phyloP scores from a whole-genome alignment of 2,329 filamentous ascomycete genomes.

The Microdochium paspali region DNA sequence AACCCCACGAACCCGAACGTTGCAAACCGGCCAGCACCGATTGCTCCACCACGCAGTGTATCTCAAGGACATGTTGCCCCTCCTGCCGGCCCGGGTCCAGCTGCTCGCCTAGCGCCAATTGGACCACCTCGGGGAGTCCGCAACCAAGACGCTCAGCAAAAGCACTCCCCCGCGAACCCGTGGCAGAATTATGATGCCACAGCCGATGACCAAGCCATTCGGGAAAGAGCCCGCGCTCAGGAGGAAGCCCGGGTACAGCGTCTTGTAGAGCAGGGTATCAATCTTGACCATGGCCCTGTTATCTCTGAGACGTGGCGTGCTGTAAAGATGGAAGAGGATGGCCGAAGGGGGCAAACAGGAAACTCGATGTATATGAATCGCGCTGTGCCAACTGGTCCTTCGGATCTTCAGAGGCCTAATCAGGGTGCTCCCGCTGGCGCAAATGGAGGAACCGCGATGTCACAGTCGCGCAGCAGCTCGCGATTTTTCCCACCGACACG shows the following conservation, averaged over 20 bases:
- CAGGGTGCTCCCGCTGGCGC: slow-evolving; percentile 4
- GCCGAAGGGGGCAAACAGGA: slow-evolving; percentile 18
- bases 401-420: not conserved
- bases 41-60: slow-evolving; percentile 23
- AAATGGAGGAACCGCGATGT: slow-evolving; percentile 10
- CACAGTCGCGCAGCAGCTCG: slow-evolving; percentile 41
- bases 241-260: slow-evolving; percentile 31
- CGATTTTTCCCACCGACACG: slow-evolving; percentile 50
- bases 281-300: slow-evolving; percentile 32
- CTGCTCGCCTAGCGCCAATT: slow-evolving; percentile 17
- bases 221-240: slow-evolving; percentile 26
- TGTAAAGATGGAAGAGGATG: slow-evolving; percentile 19
- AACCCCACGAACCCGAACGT: slow-evolving; percentile 24
- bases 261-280: slow-evolving; percentile 35
- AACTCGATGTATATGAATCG: not conserved
- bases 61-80: slow-evolving; percentile 9
- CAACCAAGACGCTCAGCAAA: slow-evolving; percentile 4
- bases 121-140: slow-evolving; percentile 14
- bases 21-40: slow-evolving; percentile 32
- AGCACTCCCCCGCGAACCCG: slow-evolving; percentile 4
- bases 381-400: slow-evolving; percentile 18
- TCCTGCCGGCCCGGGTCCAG: slow-evolving; percentile 3
- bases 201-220: slow-evolving; percentile 32
- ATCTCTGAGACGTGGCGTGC: slow-evolving; percentile 45
- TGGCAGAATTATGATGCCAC: slow-evolving; percentile 15